Evolutionary conservation across 176 grass and related monocot species (phyloP), one percentile per base, ranked within the genome.

Genomic region (Oryza rufipogon): DNA sequence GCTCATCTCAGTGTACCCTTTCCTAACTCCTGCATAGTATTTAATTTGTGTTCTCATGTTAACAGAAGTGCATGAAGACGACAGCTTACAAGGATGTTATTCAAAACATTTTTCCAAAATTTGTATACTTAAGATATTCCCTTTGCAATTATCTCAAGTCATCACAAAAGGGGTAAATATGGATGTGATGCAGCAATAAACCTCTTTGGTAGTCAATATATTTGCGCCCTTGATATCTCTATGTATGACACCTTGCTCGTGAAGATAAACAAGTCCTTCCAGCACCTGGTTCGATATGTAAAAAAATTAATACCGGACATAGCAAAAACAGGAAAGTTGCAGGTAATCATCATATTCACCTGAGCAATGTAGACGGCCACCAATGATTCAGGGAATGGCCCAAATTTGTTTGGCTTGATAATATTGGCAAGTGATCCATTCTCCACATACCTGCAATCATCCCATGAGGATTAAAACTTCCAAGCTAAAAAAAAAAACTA

Each of bases 171-270:
- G 42, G 45, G 54, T 5, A 66, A 74, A 75, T 79, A 84, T 60
- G 38, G 68, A 86, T 54, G 76, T 76, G 83, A 76, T 46, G 56
- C 10, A 75, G 65, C 64, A 42, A 84, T 11, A 81, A 88, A 96
- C 96, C 96, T 99, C 96, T 83, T 99, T 99, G 20, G 96, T 99
- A 42, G 89, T 91, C 73, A 96, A 87, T 78, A 99, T 99, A 91
- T 99, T 99, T 90, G 96, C 96, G n/a, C 96, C 96, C 89, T 99
- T 99, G 52, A 99, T 99, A 86, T 99, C 96, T 92, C 96, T 93
- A 84, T 99, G 96, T 84, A 99, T 99, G 68, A 99, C 96, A 91
- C 96, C 96, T 90, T 99, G 96, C 73, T 99, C 96, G 39, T 99
- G 96, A 58, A 99, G 88, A 91, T 99, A 99, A 77, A 96, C 96